Evolutionary conservation across 192 early-diverging fungal species (phyloP), one percentile per base, ranked within the genome.

Genomic region (Coemansia sp.): DNA sequence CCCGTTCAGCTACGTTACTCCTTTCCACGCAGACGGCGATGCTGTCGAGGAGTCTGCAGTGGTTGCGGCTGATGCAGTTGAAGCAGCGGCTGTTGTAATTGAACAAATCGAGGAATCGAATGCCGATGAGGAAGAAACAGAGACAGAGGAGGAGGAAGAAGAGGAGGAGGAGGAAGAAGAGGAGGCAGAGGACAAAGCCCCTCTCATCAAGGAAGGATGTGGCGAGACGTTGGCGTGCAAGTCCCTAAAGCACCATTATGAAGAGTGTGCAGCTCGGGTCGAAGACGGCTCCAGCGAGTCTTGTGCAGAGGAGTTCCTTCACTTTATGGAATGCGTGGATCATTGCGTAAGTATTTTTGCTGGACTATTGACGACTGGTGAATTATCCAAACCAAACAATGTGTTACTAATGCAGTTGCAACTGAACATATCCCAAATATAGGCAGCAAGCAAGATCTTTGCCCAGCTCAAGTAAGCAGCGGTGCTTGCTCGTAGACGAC

Each of bases 301-400:
- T 82, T 92, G 90, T 61, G 82, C 82, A 59, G 90, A 92, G 66
- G 90, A 92, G 79, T 70, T 92, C 59, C 86, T 89, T 66, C 90
- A 90, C 83, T 86, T 92, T 66, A 74, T 90, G 82, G 88, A 92
- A 82, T 89, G 88, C 70, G 89, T 87, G 49, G 87, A 89, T 73
- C 65, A 85, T 53, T 92, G 90, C 74, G 89, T 90, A 89, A 86
- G 87, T 90, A 38, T n/a, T 23, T 28, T 1, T 21, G 17, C 21
- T 23, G 50, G 8, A 12, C 11, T 23, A 11, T 52, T 12, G 20
- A 52, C 21, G 4, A 24, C 8, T 11, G 15, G 24, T 11, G 4
- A 8, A 3, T 3, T 36, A 55, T 56, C 10, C 24, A 44, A 38
- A 4, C 14, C 53, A 31, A 28, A 20, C 8, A 54, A 24, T 57